Conservation (phyloP, 805 yeast species). For the Wickerhamomyces bovis region DNA sequence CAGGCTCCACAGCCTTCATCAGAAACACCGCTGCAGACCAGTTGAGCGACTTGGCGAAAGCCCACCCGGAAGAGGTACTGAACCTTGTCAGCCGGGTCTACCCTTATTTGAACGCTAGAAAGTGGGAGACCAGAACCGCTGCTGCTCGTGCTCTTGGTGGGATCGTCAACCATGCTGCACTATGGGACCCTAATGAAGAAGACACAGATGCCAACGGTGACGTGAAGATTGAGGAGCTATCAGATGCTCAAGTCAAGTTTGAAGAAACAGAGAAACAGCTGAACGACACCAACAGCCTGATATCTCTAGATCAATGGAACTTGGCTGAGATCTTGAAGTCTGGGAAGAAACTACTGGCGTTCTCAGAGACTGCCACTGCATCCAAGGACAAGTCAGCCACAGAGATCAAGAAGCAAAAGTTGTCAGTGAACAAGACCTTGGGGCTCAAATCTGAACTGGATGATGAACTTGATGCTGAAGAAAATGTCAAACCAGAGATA, state of each 20-base stretch:
- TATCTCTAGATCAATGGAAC: constrained; percentile 46
- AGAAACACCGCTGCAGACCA: constrained; percentile 97
- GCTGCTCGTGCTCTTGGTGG: constrained; percentile 96
- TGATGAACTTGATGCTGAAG: constrained; percentile 13
- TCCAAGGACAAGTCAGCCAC: constrained; percentile 33
- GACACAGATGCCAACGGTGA: constrained; percentile 14
- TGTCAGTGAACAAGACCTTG: constrained; percentile 34
- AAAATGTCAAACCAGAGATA: background rate
- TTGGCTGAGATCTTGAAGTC: constrained; percentile 42
- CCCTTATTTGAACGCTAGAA: constrained; percentile 74
- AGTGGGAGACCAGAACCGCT: constrained; percentile 95
- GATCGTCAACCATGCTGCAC: constrained; percentile 67
- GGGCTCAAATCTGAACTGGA: constrained; percentile 35
- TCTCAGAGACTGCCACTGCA: constrained; percentile 20
- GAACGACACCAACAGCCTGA: constrained; percentile 16
- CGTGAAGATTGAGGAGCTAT: constrained; percentile 12
- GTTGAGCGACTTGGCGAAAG: constrained; percentile 85
- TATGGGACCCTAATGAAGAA: constrained; percentile 72
- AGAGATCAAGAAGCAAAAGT: constrained; percentile 45
- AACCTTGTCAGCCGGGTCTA: constrained; percentile 81
- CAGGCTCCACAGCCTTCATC: constrained; percentile 91
- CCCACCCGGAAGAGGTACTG: constrained; percentile 89
- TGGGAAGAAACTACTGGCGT: constrained; percentile 38
- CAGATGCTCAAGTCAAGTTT: constrained; percentile 20
- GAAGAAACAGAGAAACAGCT: constrained; percentile 26